Conservation (phyloP, 169 alveolate genomes). For the Amoebophrya sp. region DNA sequence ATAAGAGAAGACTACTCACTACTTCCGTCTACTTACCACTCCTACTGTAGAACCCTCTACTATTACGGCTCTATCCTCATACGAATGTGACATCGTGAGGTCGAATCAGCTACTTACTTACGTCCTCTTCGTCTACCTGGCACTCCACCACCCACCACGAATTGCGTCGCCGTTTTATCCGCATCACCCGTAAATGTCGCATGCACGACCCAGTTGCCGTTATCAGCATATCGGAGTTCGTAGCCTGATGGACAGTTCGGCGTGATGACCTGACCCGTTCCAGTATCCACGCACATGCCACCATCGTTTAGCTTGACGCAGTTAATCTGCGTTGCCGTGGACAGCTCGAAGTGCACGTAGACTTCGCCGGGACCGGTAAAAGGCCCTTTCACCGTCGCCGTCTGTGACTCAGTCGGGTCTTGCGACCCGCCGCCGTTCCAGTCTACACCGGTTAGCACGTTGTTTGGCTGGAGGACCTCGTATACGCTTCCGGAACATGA, state of each 20-base stretch:
- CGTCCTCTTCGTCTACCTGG: no score
- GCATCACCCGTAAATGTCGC: background rate
- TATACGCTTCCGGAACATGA: background rate
- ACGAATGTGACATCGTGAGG: no score
- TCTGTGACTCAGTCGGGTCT: background rate
- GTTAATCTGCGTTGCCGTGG: background rate
- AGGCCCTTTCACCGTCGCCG: background rate
- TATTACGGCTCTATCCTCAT: no score
- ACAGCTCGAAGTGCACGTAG: background rate
- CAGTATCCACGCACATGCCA: background rate
- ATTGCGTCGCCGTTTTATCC: background rate
- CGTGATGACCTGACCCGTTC: background rate
- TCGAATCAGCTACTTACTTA: no score
- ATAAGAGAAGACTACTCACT: no score
- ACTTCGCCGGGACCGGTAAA: background rate
- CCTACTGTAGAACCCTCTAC: no score
- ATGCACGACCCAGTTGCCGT: background rate
- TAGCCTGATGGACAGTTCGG: background rate
- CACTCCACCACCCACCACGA: background rate
- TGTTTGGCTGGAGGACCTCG: background rate
- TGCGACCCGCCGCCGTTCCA: background rate
- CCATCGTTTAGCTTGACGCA: background rate
- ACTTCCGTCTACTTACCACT: no score
- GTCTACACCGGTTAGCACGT: background rate
- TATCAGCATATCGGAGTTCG: background rate